Evolutionary conservation across 2,329 filamentous ascomycete species (phyloP), one percentile per base, ranked within the genome.

Genomic region (Fusarium citri): DNA sequence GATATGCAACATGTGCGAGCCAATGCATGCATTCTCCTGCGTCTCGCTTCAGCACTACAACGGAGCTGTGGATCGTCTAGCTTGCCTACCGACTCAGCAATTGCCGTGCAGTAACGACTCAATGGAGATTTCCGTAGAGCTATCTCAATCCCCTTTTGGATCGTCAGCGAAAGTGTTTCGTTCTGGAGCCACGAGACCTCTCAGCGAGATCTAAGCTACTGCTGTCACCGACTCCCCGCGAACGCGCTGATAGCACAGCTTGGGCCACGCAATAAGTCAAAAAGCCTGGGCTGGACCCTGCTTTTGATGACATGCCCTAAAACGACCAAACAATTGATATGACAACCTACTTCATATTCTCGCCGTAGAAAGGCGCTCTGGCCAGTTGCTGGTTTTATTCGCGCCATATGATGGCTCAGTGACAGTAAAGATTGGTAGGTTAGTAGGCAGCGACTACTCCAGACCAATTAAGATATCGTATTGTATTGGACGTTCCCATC

Each of bases 1-100:
- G 53, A 59, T 51, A 66, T 72, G 67, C 70, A 70, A 71, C 45
- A 71, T 69, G 59, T 45, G 23, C 50, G 55, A 54, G 51, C 61
- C 61, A 66, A 59, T 72, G 57, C 59, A 59, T 72, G 57, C 59
- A 40, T 60, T 71, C 73, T 75, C 73, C 73, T 75, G 72, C 73
- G 59, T 75, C 73, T 72, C 70, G 73, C 73, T 75, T 75, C 71
- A 71, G 71, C 58, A 64, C 54, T 28, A 40, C 46, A 57, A 61
- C 45, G 65, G 71, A 64, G 65, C 50, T 57, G 59, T 45, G 26
- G 49, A 43, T 54, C 58, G 55, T 16, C 47, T 50, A 34, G 26
- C 20, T 34, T 16, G 26, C 28, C 43, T 31, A 51, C 57, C 48
- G 53, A 26, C 48, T 55, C 49, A 66, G 55, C 48, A 55, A 60